These are phyloP conservation scores for Monascus ruber DNA, from an alignment of 2,329 filamentous ascomycete species.

Conservation along the genomic window DNA sequence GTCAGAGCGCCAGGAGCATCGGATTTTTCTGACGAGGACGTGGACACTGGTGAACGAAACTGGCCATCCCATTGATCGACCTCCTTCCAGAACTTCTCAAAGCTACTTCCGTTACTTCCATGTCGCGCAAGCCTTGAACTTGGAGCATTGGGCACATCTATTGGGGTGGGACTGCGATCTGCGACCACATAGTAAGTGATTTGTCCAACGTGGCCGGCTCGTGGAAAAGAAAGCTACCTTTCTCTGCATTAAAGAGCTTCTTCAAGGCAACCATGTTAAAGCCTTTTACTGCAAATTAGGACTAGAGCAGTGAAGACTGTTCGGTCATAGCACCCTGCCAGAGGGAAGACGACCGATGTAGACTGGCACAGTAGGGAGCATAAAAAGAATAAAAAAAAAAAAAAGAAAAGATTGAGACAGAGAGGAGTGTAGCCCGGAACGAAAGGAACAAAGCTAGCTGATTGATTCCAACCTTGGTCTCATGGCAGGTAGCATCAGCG, in stretches of 20 bases:
- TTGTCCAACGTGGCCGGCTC: slow-evolving; percentile 1
- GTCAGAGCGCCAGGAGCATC: slow-evolving; percentile 11
- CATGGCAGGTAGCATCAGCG: too few species aligned
- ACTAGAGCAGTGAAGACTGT: too few species aligned
- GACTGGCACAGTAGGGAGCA: too few species aligned
- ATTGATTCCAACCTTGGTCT: too few species aligned
- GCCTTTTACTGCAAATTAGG: background rate
- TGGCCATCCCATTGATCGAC: slow-evolving; percentile 28
- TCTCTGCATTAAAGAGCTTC: slow-evolving; percentile 22
- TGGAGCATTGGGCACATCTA: background rate
- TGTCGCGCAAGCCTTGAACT: background rate
- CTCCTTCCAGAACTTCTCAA: slow-evolving; percentile 28
- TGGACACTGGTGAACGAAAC: slow-evolving; percentile 17
- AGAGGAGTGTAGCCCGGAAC: too few species aligned
- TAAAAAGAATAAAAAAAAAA: too few species aligned
- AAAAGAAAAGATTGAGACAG: too few species aligned
- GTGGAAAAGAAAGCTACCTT: slow-evolving; percentile 3
- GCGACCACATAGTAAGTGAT: background rate
- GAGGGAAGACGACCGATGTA: too few species aligned
- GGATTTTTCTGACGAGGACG: slow-evolving; percentile 3
- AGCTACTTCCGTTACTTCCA: slow-evolving; percentile 19
- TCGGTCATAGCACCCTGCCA: too few species aligned
- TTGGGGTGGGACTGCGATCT: background rate
- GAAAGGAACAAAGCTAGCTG: too few species aligned
- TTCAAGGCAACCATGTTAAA: slow-evolving; percentile 23